A percentile compares a stretch with the other conserved stretches of the same genome.
phyloP scores from a whole-genome alignment of 805 yeast genomes.

The Kodamaea lidongshanica region DNA sequence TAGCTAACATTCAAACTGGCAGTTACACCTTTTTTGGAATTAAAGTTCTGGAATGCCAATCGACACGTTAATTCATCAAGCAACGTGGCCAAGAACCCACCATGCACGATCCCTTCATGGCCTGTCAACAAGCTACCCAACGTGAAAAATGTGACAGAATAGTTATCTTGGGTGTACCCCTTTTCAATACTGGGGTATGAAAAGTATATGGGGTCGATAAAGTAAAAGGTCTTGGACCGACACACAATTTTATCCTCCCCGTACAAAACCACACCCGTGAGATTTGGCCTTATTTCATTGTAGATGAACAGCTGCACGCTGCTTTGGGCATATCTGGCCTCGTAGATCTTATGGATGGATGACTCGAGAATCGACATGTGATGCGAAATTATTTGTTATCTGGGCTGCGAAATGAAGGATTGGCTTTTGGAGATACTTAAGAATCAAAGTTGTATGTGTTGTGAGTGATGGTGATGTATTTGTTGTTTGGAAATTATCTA shows the following conservation, averaged over 20 bases:
- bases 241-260: conserved; percentile 31
- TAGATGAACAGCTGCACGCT: conserved; percentile 8
- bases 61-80: conserved; percentile 40
- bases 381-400: no score
- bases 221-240: conserved; percentile 28
- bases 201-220: conserved; percentile 29
- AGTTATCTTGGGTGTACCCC: conserved; percentile 18
- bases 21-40: conserved; percentile 37
- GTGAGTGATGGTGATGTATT: no score
- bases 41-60: conserved; percentile 36
- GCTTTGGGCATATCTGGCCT: neutral
- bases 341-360: conserved; percentile 2
- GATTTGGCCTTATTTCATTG: conserved; percentile 28
- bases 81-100: conserved; percentile 38
- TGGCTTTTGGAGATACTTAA: no score
- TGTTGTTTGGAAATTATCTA: no score
- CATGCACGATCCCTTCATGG: conserved; percentile 38
- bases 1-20: conserved; percentile 40
- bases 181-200: conserved; percentile 19
- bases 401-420: no score
- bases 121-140: conserved; percentile 35
- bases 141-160: conserved; percentile 33
- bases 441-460: no score
- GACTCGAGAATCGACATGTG: no score
- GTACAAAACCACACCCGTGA: conserved; percentile 31